Conservation (phyloP, 192 early-diverging fungal genomes). For the Entomortierella lignicola region DNA sequence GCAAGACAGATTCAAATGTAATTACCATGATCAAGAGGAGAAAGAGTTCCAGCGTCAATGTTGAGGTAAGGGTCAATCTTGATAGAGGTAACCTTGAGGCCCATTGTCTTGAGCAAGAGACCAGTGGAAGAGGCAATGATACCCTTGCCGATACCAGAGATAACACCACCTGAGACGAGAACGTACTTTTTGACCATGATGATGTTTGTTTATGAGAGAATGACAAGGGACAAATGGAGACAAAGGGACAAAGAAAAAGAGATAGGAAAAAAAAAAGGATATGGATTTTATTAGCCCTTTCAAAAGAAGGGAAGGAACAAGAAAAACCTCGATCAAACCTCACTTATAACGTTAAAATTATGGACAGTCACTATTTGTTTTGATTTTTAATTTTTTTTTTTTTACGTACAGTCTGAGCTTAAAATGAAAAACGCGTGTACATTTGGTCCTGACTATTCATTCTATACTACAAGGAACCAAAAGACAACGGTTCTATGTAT, state of each 20-base stretch:
- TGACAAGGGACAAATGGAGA: neutral
- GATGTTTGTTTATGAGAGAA: neutral
- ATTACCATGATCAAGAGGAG: slow-evolving; percentile 95
- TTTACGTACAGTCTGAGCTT: neutral
- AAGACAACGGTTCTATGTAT: too few species aligned
- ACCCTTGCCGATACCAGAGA: slow-evolving; percentile 99
- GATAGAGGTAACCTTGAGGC: slow-evolving; percentile 95
- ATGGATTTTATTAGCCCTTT: slow-evolving; percentile 25
- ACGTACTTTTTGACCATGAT: slow-evolving; percentile 86
- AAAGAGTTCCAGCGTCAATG: slow-evolving; percentile 98
- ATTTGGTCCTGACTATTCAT: too few species aligned
- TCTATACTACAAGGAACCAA: too few species aligned
- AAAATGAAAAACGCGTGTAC: too few species aligned
- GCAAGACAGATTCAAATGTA: neutral
- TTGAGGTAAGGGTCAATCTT: slow-evolving; percentile 99
- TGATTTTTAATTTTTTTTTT: slow-evolving; percentile 14
- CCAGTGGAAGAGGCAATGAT: slow-evolving; percentile 99
- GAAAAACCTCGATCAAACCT: neutral
- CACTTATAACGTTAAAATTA: neutral
- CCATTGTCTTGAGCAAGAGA: slow-evolving; percentile 91
- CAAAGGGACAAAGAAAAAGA: neutral
- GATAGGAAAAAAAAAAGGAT: slow-evolving; percentile 17
- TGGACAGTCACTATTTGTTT: slow-evolving; percentile 23
- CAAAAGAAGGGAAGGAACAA: slow-evolving; percentile 48
- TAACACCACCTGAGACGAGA: slow-evolving; percentile 97